Conservation (phyloP, 768 basidiomycete genomes). For the Mycena latifolia region DNA sequence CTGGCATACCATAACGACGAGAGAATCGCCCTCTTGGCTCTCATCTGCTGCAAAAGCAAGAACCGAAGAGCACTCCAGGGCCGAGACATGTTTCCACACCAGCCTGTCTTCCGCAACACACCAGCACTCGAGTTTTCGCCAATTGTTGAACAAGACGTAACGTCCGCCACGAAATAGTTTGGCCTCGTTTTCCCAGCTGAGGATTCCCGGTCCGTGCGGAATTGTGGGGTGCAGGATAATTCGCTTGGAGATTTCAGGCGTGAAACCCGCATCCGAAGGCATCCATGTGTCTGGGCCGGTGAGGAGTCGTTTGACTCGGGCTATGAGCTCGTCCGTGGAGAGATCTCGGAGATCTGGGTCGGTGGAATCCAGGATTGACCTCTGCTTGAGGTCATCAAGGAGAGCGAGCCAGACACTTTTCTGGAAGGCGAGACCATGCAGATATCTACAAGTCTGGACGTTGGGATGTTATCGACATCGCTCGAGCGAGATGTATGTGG, state of each 20-base stretch:
- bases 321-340: background rate
- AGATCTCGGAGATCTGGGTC: background rate
- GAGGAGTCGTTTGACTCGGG: background rate
- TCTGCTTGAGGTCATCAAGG: background rate
- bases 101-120: too few species aligned
- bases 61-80: too few species aligned
- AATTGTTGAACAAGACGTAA: slow-evolving; percentile 20
- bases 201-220: background rate
- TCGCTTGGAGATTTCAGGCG: background rate
- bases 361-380: background rate
- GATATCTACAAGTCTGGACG: background rate
- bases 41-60: too few species aligned
- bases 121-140: slow-evolving; percentile 23
- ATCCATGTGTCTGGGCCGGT: background rate
- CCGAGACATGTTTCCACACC: too few species aligned
- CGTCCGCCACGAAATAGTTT: slow-evolving; percentile 16
- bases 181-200: slow-evolving; percentile 11
- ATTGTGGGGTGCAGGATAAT: background rate
- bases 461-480: too few species aligned
- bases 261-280: background rate
- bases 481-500: too few species aligned
- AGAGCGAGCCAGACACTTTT: background rate
- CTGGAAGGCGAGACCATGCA: background rate
- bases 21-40: too few species aligned
- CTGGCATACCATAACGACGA: too few species aligned